Percentiles rank a stretch among this genome's conserved stretches.
These are phyloP conservation scores for Anisodus acutangulus DNA, from an alignment of 257 asterid genomes.

Conservation along the genomic window DNA sequence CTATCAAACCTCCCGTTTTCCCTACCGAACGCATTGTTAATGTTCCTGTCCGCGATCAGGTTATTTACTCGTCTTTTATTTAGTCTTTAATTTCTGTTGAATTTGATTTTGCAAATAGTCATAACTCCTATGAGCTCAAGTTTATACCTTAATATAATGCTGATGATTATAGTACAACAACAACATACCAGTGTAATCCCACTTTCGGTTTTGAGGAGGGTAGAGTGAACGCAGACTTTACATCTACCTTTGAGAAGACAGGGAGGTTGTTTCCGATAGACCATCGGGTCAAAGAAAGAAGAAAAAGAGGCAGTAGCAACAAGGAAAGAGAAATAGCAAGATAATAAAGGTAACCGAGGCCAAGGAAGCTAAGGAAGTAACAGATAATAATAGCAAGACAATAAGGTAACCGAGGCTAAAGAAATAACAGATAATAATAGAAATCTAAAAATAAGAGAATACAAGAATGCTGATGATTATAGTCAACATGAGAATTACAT, in stretches of 20 bases:
- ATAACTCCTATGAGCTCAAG: not conserved
- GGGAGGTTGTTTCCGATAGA: no score
- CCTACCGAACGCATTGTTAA: constrained; percentile 56
- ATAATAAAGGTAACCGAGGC: no score
- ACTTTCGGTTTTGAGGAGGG: no score
- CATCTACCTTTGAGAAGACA: no score
- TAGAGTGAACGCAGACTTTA: no score
- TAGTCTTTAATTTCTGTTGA: not conserved
- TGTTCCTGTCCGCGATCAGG: constrained; percentile 80
- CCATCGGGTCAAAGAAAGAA: no score
- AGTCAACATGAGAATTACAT: not conserved
- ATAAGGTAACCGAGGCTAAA: no score
- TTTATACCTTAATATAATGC: not conserved
- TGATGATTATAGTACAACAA: not conserved
- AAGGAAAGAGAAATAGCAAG: no score
- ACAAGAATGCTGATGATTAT: not conserved
- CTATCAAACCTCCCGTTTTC: constrained; percentile 59
- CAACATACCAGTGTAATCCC: no score
- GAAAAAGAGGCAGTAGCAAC: no score
- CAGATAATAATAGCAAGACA: no score
- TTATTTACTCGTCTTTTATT: constrained; percentile 14
- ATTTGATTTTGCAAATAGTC: not conserved
- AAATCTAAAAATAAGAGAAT: not conserved
- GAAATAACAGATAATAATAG: not conserved
- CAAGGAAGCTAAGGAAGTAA: no score